Evolutionary conservation across 2,329 filamentous ascomycete genomes (phyloP).

Genomic region (Dothidotthia symphoricarpi): DNA sequence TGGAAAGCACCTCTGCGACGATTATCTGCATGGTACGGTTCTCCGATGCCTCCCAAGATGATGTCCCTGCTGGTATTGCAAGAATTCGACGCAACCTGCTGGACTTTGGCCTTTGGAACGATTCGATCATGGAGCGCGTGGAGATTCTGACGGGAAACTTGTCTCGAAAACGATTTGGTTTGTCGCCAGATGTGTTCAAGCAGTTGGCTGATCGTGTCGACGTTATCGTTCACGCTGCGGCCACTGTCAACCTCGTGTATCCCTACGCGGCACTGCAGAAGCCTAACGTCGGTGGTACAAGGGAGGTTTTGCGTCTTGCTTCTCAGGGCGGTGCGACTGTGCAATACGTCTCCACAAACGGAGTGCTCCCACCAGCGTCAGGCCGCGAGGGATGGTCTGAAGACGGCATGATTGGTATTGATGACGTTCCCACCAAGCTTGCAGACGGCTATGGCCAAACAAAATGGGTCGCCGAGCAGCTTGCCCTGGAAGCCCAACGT

Average conservation of each 20-base stretch:
- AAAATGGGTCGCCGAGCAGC: slow-evolving; percentile 77
- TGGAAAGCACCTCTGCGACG: slow-evolving; percentile 66
- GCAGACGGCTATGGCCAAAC: slow-evolving; percentile 75
- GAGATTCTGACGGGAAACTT: slow-evolving; percentile 74
- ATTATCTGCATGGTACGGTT: slow-evolving; percentile 74
- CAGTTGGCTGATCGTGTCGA: slow-evolving; percentile 64
- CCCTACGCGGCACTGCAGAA: slow-evolving; percentile 73
- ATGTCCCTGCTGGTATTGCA: slow-evolving; percentile 66
- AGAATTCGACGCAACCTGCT: slow-evolving; percentile 72
- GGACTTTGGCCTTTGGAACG: slow-evolving; percentile 75
- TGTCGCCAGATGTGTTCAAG: slow-evolving; percentile 64
- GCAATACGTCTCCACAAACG: slow-evolving; percentile 78
- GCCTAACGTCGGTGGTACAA: slow-evolving; percentile 76
- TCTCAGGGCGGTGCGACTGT: slow-evolving; percentile 66
- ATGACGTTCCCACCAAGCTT: slow-evolving; percentile 67
- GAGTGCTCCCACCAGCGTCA: slow-evolving; percentile 67
- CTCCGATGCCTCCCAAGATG: slow-evolving; percentile 63
- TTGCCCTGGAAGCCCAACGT: slow-evolving; percentile 66
- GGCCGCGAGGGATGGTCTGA: slow-evolving; percentile 67
- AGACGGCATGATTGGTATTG: slow-evolving; percentile 63
- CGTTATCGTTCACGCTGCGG: slow-evolving; percentile 74
- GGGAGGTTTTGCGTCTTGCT: slow-evolving; percentile 71
- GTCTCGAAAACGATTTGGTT: slow-evolving; percentile 65
- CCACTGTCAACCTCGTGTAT: slow-evolving; percentile 72
- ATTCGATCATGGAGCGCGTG: slow-evolving; percentile 73